These are phyloP conservation scores for Poteriospumella lacustris DNA, from an alignment of 108 stramenopile species.

Conservation along the genomic window DNA sequence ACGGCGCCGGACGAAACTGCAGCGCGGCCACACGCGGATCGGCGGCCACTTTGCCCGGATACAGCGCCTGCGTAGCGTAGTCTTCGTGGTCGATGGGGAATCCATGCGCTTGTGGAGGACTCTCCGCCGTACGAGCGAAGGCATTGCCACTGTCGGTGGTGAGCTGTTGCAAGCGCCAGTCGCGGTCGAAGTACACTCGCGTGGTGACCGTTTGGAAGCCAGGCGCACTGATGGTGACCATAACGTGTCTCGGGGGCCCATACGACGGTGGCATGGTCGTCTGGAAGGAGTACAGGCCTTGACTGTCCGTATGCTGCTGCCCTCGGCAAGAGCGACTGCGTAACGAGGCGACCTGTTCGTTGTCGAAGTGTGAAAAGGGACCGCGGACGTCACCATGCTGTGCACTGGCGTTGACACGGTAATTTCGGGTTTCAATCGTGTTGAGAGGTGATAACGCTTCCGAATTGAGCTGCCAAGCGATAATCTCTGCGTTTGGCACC, in stretches of 20 bases:
- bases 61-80: not conserved
- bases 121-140: not conserved
- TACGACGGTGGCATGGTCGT: slow-evolving; percentile 2
- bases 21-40: not conserved
- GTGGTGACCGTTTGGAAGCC: not conserved
- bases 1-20: not conserved
- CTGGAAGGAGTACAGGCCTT: not conserved
- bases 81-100: not conserved
- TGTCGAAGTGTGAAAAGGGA: no score
- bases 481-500: not conserved
- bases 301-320: not conserved
- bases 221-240: not conserved
- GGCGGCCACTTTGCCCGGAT: not conserved
- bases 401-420: no score
- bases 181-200: slow-evolving; percentile 1
- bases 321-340: no score
- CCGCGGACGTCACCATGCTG: no score
- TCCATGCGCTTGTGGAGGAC: not conserved
- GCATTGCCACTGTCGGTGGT: not conserved
- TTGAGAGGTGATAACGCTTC: no score
- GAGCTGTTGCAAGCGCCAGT: slow-evolving; percentile 12
- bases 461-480: slow-evolving; percentile 2
- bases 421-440: no score
- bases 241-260: slow-evolving; percentile 6
- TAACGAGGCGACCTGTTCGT: no score